Conservation (phyloP, 495 filamentous ascomycete species). For the Neurospora intermedia region DNA sequence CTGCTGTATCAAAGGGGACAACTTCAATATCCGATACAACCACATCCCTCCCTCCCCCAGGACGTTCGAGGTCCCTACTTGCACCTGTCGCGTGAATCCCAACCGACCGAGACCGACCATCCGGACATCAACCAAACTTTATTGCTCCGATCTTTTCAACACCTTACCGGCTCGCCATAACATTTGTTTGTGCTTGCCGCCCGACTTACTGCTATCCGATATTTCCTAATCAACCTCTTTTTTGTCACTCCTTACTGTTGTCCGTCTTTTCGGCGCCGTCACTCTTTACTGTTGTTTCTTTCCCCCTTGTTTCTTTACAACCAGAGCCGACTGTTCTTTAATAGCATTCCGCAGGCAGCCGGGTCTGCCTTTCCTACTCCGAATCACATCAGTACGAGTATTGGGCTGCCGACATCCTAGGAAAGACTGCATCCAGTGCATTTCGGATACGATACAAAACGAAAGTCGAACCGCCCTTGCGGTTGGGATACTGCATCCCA, state of each 20-base stretch:
- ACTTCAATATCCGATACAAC: background rate
- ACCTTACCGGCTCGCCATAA: background rate
- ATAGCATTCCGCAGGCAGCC: slow-evolving; percentile 3
- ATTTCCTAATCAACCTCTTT: background rate
- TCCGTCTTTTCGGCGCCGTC: background rate
- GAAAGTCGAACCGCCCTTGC: slow-evolving; percentile 1
- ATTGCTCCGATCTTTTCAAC: background rate
- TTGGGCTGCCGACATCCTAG: background rate
- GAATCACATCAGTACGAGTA: background rate
- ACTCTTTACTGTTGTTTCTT: background rate
- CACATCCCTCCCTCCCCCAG: background rate
- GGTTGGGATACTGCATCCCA: background rate
- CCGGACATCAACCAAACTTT: background rate
- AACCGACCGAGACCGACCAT: background rate
- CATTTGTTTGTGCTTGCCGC: background rate
- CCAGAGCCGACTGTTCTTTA: background rate
- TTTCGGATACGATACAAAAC: slow-evolving; percentile 2
- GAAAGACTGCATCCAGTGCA: background rate
- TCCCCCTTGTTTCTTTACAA: background rate
- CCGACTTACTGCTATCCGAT: background rate
- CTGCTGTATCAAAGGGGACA: background rate
- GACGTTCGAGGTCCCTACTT: background rate
- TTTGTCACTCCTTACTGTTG: background rate
- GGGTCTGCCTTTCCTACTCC: slow-evolving; percentile 5
- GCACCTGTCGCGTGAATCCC: background rate